Conservation (phyloP, 108 stramenopile genomes). For the Nitzschia sp. region DNA sequence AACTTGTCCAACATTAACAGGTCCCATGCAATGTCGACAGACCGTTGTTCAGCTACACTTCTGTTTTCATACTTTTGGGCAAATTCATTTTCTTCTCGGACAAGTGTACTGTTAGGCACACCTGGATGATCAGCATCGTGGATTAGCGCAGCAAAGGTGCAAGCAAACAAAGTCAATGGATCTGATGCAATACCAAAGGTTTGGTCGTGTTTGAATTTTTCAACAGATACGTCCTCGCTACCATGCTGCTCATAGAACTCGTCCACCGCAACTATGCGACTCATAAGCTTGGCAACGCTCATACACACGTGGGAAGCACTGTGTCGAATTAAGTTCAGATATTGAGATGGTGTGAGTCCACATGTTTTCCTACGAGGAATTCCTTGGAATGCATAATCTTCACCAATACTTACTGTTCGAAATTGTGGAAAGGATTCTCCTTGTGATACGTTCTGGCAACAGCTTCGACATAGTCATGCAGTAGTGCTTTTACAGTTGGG, state of each 20-base stretch:
- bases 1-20: slow-evolving; percentile 41
- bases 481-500: not conserved
- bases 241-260: not conserved
- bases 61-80: slow-evolving; percentile 43
- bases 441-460: not conserved
- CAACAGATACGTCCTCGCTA: not conserved
- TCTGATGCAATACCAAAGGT: slow-evolving; percentile 15
- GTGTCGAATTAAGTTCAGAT: too few relatives aligned
- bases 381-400: too few relatives aligned
- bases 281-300: slow-evolving; percentile 12
- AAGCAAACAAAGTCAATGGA: slow-evolving; percentile 15
- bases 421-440: slow-evolving; percentile 59
- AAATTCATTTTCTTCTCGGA: slow-evolving; percentile 46
- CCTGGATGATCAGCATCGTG: slow-evolving; percentile 27
- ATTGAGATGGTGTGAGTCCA: too few relatives aligned
- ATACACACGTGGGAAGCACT: slow-evolving; percentile 14
- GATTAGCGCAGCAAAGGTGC: slow-evolving; percentile 11
- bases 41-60: slow-evolving; percentile 49
- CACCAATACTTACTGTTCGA: slow-evolving; percentile 36
- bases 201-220: not conserved
- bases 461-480: slow-evolving; percentile 3
- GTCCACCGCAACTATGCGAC: slow-evolving; percentile 5
- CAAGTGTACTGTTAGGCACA: slow-evolving; percentile 44
- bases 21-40: slow-evolving; percentile 42
- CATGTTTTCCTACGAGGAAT: too few relatives aligned